Percentiles rank a stretch among this genome's conserved stretches.
Conservation (phyloP, 441 rosid genomes). For the Adansonia madagascariensis region DNA sequence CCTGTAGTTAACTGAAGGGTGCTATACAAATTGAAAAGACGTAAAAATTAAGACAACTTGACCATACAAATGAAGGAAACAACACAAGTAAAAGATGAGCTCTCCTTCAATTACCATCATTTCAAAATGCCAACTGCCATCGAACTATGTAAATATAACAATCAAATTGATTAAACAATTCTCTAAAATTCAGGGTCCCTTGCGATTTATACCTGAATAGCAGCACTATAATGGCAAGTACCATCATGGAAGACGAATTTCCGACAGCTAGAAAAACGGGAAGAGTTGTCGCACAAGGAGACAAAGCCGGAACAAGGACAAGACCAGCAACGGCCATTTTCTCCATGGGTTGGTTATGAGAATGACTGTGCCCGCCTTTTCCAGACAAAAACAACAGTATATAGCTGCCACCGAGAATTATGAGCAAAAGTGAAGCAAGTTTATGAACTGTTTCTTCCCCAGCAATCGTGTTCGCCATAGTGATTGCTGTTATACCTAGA, state of each 20-base stretch:
- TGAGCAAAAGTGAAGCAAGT: conserved; percentile 92
- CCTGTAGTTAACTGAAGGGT: background rate
- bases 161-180: background rate
- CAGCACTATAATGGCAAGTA: conserved; percentile 89
- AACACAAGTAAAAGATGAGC: background rate
- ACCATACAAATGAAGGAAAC: background rate
- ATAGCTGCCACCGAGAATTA: conserved; percentile 91
- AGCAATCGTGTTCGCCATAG: conserved; percentile 94
- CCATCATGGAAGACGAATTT: conserved; percentile 88
- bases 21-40: background rate
- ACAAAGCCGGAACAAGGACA: conserved; percentile 91
- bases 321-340: conserved; percentile 98
- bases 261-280: conserved; percentile 98
- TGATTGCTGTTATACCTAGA: conserved; percentile 92
- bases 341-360: conserved; percentile 98
- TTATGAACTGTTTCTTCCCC: conserved; percentile 98
- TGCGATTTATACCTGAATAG: conserved; percentile 63
- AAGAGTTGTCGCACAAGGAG: conserved; percentile 98
- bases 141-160: background rate
- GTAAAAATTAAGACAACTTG: background rate
- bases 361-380: conserved; percentile 88
- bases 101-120: background rate
- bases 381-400: conserved; percentile 76
- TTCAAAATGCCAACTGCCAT: background rate
- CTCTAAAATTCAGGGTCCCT: background rate